These are phyloP conservation scores for Adansonia digitata DNA, from an alignment of 345 rosid genomes.

Conservation along the genomic window DNA sequence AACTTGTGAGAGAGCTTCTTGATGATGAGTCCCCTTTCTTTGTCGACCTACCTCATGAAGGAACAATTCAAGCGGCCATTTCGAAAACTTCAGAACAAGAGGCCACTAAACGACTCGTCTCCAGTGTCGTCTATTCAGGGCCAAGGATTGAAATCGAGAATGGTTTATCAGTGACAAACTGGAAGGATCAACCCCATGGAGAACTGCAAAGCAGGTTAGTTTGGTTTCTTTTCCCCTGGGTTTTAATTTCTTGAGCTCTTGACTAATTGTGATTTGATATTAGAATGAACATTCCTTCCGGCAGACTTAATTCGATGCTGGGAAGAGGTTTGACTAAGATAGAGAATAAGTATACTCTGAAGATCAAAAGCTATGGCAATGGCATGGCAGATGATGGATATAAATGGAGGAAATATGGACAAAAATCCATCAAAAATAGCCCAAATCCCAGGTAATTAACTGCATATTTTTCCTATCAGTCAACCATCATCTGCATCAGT, in stretches of 20 bases:
- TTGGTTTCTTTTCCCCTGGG: neutral
- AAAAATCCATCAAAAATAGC: conserved; percentile 79
- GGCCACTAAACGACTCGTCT: conserved; percentile 25
- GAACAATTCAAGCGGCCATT: neutral
- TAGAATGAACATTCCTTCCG: neutral
- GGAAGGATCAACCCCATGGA: conserved; percentile 19
- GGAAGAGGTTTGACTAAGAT: conserved; percentile 38
- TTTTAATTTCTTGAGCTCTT: neutral
- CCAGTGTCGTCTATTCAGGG: conserved; percentile 39
- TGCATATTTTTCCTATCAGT: neutral
- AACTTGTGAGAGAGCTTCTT: conserved; percentile 47
- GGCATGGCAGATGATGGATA: conserved; percentile 79
- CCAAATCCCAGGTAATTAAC: conserved; percentile 66
- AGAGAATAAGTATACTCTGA: conserved; percentile 67
- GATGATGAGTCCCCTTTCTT: conserved; percentile 47
- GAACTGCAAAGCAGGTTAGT: conserved; percentile 28
- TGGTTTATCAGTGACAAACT: conserved; percentile 31
- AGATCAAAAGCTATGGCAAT: conserved; percentile 49
- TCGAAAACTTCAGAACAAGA: conserved; percentile 19
- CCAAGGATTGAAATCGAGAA: conserved; percentile 36
- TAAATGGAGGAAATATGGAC: conserved; percentile 96
- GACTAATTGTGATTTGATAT: too few species aligned
- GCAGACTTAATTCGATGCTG: conserved; percentile 18
- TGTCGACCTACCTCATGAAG: conserved; percentile 7
- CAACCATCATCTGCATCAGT: neutral